These are phyloP conservation scores for Arthroderma uncinatum DNA, from an alignment of 2,329 filamentous ascomycete genomes.

Conservation along the genomic window DNA sequence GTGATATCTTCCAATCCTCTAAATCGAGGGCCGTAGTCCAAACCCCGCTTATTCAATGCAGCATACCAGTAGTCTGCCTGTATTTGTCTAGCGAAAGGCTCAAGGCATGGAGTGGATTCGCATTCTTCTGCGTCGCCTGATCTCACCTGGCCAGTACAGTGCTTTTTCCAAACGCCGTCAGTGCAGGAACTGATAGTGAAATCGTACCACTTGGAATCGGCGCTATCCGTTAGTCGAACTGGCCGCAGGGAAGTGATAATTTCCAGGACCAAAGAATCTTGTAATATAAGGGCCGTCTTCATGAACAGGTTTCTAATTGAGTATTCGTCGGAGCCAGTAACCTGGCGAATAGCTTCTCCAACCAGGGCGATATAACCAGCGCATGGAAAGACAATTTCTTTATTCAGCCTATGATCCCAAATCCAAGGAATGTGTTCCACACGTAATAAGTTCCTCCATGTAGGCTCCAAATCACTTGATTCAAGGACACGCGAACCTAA, in stretches of 20 bases:
- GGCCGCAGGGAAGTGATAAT: not conserved
- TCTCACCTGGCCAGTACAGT: not conserved
- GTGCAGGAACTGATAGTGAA: constrained; percentile 4
- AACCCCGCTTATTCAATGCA: not conserved
- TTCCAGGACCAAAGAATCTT: not conserved
- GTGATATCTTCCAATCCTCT: constrained; percentile 1
- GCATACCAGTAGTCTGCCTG: not conserved
- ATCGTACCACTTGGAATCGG: not conserved
- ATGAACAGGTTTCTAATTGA: not conserved
- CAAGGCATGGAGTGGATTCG: not conserved
- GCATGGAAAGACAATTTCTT: constrained; percentile 32
- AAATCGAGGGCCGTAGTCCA: constrained; percentile 9
- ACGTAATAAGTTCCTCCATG: constrained; percentile 33
- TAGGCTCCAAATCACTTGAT: constrained; percentile 20
- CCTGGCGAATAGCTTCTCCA: constrained; percentile 27
- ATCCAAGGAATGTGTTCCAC: constrained; percentile 31
- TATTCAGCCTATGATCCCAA: constrained; percentile 32
- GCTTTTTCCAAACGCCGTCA: not conserved
- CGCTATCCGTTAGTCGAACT: not conserved
- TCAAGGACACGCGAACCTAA: constrained; percentile 21
- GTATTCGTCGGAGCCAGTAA: not conserved
- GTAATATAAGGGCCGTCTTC: not conserved
- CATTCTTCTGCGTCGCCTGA: not conserved
- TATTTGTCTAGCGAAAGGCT: not conserved
- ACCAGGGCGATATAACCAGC: constrained; percentile 36